Evolutionary conservation across 164 flowering plant species (phyloP).

Genomic region (Tinospora cordifolia): DNA sequence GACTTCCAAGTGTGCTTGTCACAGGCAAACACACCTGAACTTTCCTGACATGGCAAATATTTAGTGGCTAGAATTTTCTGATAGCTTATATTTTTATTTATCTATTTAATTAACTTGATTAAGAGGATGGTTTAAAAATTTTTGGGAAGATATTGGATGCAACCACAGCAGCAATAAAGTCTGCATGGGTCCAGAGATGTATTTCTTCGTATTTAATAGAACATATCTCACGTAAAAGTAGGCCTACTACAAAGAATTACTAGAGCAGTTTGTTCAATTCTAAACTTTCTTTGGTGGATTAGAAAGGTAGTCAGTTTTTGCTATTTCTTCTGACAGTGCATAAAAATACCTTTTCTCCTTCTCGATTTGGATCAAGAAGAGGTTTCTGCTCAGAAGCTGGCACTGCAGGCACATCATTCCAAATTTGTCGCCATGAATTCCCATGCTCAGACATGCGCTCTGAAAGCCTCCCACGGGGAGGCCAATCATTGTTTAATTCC

Average conservation of each 20-base stretch:
- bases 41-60: background rate
- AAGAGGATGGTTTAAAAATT: background rate
- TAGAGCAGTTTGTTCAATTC: background rate
- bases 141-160: background rate
- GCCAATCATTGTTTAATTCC: conserved; percentile 46
- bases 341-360: conserved; percentile 83
- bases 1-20: too few species aligned
- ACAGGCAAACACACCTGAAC: too few species aligned
- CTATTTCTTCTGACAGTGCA: background rate
- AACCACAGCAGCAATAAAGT: background rate
- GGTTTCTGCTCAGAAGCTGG: conserved; percentile 82
- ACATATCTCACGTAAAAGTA: background rate
- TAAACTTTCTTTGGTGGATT: background rate
- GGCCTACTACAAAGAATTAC: background rate
- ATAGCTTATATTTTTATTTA: background rate
- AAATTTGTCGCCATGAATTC: conserved; percentile 77
- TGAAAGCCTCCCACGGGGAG: conserved; percentile 90
- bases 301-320: background rate
- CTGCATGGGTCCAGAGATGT: background rate
- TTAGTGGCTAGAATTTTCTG: background rate
- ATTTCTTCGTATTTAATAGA: background rate
- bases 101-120: background rate
- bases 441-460: conserved; percentile 58
- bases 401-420: conserved; percentile 72
- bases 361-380: conserved; percentile 77